These are phyloP conservation scores for Fusarium chaquense DNA, from an alignment of 2,329 filamentous ascomycete species.

Conservation along the genomic window DNA sequence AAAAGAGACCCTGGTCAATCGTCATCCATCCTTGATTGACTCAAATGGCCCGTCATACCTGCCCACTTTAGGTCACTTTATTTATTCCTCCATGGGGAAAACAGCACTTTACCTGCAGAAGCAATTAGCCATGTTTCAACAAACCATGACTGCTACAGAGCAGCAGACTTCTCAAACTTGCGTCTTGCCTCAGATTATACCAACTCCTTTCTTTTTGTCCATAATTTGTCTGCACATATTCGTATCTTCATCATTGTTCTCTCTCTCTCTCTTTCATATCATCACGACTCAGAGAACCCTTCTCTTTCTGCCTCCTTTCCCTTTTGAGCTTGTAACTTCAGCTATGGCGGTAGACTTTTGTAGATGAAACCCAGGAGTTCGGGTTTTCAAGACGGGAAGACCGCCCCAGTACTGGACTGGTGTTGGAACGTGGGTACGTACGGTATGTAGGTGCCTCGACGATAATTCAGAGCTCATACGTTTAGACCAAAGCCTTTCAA, in stretches of 20 bases:
- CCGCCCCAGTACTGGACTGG: slow-evolving; percentile 15
- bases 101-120: slow-evolving; percentile 38
- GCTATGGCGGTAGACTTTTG: slow-evolving; percentile 27
- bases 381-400: slow-evolving; percentile 10
- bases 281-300: slow-evolving; percentile 7
- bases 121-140: slow-evolving; percentile 14
- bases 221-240: not conserved
- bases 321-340: slow-evolving; percentile 3
- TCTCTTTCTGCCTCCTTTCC: slow-evolving; percentile 15
- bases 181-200: not conserved
- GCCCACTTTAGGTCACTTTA: slow-evolving; percentile 25
- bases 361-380: slow-evolving; percentile 8
- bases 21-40: slow-evolving; percentile 22
- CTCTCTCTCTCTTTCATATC: not conserved
- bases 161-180: slow-evolving; percentile 2
- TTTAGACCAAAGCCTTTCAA: not conserved
- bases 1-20: slow-evolving; percentile 5
- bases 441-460: slow-evolving; percentile 3
- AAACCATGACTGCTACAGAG: slow-evolving; percentile 1
- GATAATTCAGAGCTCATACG: slow-evolving; percentile 10
- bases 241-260: not conserved
- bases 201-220: not conserved
- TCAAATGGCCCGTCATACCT: slow-evolving; percentile 35
- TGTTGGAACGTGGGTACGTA: slow-evolving; percentile 19
- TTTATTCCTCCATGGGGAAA: slow-evolving; percentile 29